Conservation (phyloP, 106 monocot species). For the Dioscorea dumetorum region DNA sequence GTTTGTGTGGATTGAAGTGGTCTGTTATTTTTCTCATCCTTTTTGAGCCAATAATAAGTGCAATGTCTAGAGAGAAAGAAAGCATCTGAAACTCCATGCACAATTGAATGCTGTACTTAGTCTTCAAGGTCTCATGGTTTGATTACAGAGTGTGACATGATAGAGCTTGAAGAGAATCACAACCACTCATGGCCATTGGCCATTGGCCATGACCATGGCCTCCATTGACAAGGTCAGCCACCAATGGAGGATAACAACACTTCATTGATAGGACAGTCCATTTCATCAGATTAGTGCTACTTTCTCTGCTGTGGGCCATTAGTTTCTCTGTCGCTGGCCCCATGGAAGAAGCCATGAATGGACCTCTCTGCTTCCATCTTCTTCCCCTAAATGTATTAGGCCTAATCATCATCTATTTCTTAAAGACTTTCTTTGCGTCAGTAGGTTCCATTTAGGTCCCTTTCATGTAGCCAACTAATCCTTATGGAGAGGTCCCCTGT, state of each 20-base stretch:
- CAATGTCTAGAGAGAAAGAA: no score
- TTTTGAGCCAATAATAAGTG: neutral
- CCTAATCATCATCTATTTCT: neutral
- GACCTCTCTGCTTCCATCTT: neutral
- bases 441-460: no score
- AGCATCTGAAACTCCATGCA: no score
- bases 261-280: constrained; percentile 28
- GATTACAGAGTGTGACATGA: constrained; percentile 9
- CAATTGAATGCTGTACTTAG: neutral
- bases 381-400: neutral
- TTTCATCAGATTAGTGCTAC: constrained; percentile 32
- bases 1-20: constrained; percentile 19
- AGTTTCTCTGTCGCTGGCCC: neutral
- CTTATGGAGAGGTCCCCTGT: no score
- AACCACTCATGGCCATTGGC: neutral
- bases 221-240: constrained; percentile 9
- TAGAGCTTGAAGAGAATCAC: neutral
- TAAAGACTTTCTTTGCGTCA: neutral
- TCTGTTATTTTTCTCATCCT: constrained; percentile 4
- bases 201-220: neutral
- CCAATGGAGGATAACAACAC: constrained; percentile 19
- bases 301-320: neutral
- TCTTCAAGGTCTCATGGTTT: constrained; percentile 19
- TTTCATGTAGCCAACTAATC: no score
- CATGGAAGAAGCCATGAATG: neutral